Evolutionary conservation across 306 rosid genomes (phyloP).

Genomic region (Pyrus pyrifolia): DNA sequence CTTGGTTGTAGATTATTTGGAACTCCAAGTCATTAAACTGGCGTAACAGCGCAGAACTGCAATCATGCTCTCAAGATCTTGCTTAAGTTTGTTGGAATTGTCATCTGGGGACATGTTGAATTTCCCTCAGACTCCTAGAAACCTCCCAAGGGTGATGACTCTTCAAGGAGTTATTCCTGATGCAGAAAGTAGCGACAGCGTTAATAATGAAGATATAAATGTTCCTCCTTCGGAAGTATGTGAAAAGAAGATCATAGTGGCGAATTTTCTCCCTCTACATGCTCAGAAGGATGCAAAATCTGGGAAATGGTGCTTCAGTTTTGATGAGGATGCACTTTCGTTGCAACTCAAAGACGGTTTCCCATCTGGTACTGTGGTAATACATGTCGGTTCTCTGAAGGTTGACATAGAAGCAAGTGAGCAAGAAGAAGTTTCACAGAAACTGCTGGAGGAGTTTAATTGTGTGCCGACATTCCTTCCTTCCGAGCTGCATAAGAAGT

Average conservation of each 20-base stretch:
- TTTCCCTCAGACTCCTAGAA: constrained; percentile 50
- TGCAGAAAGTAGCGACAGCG: constrained; percentile 29
- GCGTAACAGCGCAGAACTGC: not conserved
- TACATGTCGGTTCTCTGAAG: constrained; percentile 63
- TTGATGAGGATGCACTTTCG: constrained; percentile 61
- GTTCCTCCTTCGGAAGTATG: constrained; percentile 24
- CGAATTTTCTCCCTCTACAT: constrained; percentile 68
- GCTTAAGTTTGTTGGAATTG: constrained; percentile 51
- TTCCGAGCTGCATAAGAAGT: constrained; percentile 45
- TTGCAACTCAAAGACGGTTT: constrained; percentile 63
- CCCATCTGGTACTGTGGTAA: constrained; percentile 42
- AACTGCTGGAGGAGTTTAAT: constrained; percentile 65
- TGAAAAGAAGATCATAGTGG: constrained; percentile 50
- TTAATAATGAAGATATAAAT: constrained; percentile 22
- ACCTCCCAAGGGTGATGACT: constrained; percentile 48
- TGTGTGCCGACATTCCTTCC: constrained; percentile 79
- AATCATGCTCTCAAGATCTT: constrained; percentile 56
- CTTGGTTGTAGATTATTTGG: constrained; percentile 8
- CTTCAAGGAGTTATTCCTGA: constrained; percentile 44
- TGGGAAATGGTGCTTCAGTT: constrained; percentile 61
- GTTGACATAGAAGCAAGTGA: constrained; percentile 52
- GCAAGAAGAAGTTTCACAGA: constrained; percentile 62
- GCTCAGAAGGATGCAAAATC: constrained; percentile 47
- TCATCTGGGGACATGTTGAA: constrained; percentile 51
- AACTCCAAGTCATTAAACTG: constrained; percentile 4